Evolutionary conservation across 2,329 filamentous ascomycete genomes (phyloP).

Genomic region (Beauveria medogensis): DNA sequence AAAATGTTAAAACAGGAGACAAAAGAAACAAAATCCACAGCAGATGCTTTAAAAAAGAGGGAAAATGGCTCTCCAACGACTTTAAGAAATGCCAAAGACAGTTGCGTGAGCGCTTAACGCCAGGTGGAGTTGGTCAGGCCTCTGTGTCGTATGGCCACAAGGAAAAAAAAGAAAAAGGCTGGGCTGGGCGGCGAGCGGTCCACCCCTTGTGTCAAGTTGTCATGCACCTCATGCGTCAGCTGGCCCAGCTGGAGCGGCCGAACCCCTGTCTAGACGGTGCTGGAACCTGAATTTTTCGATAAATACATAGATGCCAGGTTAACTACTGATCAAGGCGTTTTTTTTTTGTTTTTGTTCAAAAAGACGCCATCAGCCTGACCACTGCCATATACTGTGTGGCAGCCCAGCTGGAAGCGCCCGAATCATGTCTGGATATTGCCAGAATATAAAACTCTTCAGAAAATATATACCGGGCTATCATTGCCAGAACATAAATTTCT

Average conservation of each 20-base stretch:
- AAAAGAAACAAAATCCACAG: not conserved
- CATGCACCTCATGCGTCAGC: constrained; percentile 8
- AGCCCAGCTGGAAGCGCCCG: not conserved
- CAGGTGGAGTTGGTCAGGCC: constrained; percentile 5
- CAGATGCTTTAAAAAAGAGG: not conserved
- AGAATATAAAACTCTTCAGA: no score
- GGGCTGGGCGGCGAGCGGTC: not conserved
- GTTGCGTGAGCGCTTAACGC: not conserved
- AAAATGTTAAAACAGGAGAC: no score
- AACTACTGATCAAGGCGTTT: no score
- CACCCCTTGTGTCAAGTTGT: not conserved
- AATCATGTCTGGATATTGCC: no score
- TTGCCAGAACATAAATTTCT: no score
- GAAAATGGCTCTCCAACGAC: not conserved
- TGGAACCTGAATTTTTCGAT: not conserved
- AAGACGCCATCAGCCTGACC: no score
- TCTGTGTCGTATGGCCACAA: not conserved
- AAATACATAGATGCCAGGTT: no score
- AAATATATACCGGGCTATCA: no score
- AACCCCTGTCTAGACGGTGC: not conserved
- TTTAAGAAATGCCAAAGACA: not conserved
- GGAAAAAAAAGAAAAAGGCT: not conserved
- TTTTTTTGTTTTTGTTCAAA: no score
- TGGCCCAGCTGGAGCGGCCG: not conserved
- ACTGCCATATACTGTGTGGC: not conserved